Evolutionary conservation across 805 yeast species (phyloP).

Genomic region (Torulaspora franciscae): DNA sequence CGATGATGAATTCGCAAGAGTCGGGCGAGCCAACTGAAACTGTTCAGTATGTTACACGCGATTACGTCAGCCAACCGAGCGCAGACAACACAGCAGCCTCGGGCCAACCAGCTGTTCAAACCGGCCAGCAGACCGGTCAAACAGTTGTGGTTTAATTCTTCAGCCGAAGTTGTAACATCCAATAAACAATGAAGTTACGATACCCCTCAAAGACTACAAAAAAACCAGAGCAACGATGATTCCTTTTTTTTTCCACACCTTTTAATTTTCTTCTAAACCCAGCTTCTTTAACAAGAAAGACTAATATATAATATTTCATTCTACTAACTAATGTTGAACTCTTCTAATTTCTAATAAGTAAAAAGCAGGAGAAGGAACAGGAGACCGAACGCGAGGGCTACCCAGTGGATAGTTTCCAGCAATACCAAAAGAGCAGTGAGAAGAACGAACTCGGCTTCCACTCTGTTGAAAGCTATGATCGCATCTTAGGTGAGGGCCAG

Average conservation of each 20-base stretch:
- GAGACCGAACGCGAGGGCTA: conserved; percentile 16
- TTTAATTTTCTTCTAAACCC: conserved; percentile 5
- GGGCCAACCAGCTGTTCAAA: not conserved
- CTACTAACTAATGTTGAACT: conserved; percentile 13
- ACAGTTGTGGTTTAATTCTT: not conserved
- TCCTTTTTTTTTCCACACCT: not conserved
- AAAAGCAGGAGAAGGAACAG: conserved; percentile 2
- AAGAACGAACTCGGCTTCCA: conserved; percentile 6
- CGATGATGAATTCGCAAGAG: conserved; percentile 1
- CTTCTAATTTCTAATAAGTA: conserved; percentile 8
- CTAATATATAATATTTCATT: conserved; percentile 5
- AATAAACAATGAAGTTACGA: no score
- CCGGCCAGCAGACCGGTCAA: not conserved
- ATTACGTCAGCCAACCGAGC: conserved; percentile 5
- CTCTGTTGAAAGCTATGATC: conserved; percentile 5
- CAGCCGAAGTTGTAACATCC: not conserved
- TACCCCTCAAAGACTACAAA: not conserved
- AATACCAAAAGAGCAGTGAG: conserved; percentile 3
- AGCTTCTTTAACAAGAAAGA: conserved; percentile 1
- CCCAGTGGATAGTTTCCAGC: conserved; percentile 17
- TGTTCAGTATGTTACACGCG: conserved; percentile 9
- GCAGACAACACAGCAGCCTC: not conserved
- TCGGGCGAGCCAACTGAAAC: conserved; percentile 11
- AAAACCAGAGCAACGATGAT: not conserved
- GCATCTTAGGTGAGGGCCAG: conserved; percentile 17